phyloP scores from a whole-genome alignment of 164 flowering plant species.

The Euptelea pleiosperma region DNA sequence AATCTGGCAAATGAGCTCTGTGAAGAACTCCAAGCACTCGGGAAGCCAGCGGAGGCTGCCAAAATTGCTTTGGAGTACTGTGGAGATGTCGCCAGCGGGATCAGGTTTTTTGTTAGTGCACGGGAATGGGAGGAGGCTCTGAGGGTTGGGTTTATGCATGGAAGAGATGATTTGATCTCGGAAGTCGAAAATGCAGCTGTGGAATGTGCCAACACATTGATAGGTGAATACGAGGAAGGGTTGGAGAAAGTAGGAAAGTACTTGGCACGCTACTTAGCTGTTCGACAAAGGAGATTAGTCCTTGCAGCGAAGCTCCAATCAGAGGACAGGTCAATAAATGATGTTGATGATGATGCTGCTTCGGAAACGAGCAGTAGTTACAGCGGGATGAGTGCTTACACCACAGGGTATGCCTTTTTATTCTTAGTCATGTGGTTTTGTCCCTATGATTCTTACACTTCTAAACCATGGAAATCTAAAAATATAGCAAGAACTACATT shows the following conservation, averaged over 20 bases:
- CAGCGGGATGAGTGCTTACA: slow-evolving; percentile 99
- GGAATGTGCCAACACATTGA: slow-evolving; percentile 64
- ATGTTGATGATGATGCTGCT: slow-evolving; percentile 73
- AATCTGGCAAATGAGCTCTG: slow-evolving; percentile 80
- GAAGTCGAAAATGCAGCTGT: slow-evolving; percentile 58
- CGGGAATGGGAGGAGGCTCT: slow-evolving; percentile 97
- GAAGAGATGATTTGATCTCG: slow-evolving; percentile 53
- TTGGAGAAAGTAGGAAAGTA: slow-evolving; percentile 93
- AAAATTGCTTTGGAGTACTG: slow-evolving; percentile 84
- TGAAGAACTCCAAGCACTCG: slow-evolving; percentile 92
- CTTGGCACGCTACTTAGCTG: slow-evolving; percentile 83
- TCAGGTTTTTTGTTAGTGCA: slow-evolving; percentile 59
- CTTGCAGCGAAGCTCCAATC: slow-evolving; percentile 81
- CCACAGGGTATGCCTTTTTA: slow-evolving; percentile 58
- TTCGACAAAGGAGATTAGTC: slow-evolving; percentile 85
- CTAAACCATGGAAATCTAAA: too few relatives aligned
- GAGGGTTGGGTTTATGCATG: slow-evolving; percentile 68
- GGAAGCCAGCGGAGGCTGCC: slow-evolving; percentile 94
- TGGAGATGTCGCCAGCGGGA: slow-evolving; percentile 56
- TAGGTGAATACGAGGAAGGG: slow-evolving; percentile 71
- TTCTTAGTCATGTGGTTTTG: background rate
- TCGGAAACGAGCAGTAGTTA: slow-evolving; percentile 90
- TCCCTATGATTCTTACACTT: background rate
- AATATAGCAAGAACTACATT: too few relatives aligned
- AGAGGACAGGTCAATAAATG: slow-evolving; percentile 51